phyloP scores from a whole-genome alignment of 1,284 basidiomycete genomes.

The Ceratobasidium sp. region DNA sequence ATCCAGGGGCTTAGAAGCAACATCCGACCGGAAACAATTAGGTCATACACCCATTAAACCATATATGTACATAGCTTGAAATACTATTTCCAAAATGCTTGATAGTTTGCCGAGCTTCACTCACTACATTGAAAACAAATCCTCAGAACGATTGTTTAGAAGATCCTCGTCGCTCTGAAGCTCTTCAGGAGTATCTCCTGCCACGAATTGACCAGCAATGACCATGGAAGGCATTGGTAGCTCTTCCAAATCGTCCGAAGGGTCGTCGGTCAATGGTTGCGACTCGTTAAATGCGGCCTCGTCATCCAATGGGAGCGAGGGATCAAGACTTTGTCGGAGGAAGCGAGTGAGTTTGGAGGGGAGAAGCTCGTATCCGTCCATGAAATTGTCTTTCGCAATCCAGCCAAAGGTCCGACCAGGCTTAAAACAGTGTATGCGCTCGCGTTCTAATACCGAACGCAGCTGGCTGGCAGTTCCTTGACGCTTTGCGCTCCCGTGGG shows the following conservation, averaged over 20 bases:
- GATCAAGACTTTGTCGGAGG: background rate
- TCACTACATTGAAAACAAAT: too few relatives aligned
- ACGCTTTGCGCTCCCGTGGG: background rate
- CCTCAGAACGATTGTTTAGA: too few relatives aligned
- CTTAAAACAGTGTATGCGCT: background rate
- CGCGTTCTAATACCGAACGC: background rate
- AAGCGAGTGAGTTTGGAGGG: background rate
- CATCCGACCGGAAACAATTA: too few relatives aligned
- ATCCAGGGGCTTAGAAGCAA: too few relatives aligned
- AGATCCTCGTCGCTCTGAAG: background rate
- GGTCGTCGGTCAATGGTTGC: background rate
- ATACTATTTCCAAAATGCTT: too few relatives aligned
- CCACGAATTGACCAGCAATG: background rate
- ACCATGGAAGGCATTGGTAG: background rate
- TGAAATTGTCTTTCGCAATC: slow-evolving; percentile 1
- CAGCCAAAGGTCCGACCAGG: background rate
- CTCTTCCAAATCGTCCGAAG: background rate
- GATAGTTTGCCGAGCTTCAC: too few relatives aligned
- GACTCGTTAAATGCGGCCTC: too few relatives aligned
- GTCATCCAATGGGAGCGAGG: too few relatives aligned
- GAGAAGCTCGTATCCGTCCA: background rate
- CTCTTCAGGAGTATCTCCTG: background rate
- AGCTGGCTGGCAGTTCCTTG: background rate
- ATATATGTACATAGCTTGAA: too few relatives aligned
- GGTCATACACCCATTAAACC: too few relatives aligned